Base-by-base conservation (phyloP, 2,329 filamentous ascomycete genomes). In the Colletotrichum destructivum region DNA sequence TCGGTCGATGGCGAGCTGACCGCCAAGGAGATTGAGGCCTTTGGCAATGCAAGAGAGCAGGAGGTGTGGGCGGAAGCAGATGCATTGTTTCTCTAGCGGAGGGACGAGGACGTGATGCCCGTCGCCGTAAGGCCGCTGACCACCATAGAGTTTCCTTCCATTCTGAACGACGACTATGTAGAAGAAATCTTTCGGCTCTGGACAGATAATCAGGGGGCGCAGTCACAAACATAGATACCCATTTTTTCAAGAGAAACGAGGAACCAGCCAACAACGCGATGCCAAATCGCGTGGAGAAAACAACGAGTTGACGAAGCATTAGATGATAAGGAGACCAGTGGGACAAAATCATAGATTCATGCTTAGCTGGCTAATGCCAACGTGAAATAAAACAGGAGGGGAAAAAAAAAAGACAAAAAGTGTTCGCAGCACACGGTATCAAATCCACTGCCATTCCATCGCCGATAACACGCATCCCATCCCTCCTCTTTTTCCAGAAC, bases 21-120 rank as follows among this genome's bases (percentile, higher is more conserved):
- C 6, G 11, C 21, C 8, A 57, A 62, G 26, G 64, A 73, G 16
- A 42, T 47, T 31, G 62, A 69, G 23, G 15, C 47, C 2, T 52
- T 44, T 47, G 52, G 21, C 16, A 40, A 52, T 49, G 47, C 31
- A 13, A 51, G 71, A 51, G 72, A 73, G 13, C 31, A 66, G 16
- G 82, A 84, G 49, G 70, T 84, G 3, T 88, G 86, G 86, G 79
- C 78, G 15, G 78, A 78, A 16, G 76, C 84, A 47, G 85, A 87
- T 75, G 82, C 78, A 49, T 74, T 82, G 42, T 85, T 86, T 75
- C 74, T 78, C 13, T 83, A 78, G 67, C 51, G 73, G 68, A 66
- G 64, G 23, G 18, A 38, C 21, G 46, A 8, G 11, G 21, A 23
- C 16, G 49, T 35, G 18, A 16, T 51, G 26, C 26, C 31, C 26